Conservation (phyloP, 2,329 filamentous ascomycete species). For the Sporothrix sp. region DNA sequence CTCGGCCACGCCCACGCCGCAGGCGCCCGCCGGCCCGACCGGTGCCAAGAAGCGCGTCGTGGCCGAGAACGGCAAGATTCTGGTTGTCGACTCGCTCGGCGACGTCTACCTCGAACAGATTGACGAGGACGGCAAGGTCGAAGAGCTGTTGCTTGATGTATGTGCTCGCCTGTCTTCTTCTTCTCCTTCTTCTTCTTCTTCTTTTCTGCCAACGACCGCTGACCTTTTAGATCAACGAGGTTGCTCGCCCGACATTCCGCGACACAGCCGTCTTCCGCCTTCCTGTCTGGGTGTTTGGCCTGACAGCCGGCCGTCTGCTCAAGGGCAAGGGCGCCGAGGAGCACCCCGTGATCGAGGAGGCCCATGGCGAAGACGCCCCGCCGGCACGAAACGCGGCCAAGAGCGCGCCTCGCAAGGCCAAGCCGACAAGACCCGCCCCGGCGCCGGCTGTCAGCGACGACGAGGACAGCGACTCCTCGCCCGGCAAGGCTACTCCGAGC, state of each 20-base stretch:
- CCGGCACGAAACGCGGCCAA: neutral
- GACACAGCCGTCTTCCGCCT: slow-evolving; percentile 78
- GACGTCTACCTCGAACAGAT: slow-evolving; percentile 93
- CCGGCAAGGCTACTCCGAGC: slow-evolving; percentile 41
- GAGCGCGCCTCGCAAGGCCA: neutral
- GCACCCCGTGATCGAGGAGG: slow-evolving; percentile 25
- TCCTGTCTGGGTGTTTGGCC: slow-evolving; percentile 61
- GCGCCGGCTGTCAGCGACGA: slow-evolving; percentile 21
- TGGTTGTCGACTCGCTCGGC: slow-evolving; percentile 84
- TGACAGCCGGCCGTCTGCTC: slow-evolving; percentile 43
- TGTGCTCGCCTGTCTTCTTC: slow-evolving; percentile 28
- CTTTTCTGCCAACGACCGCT: neutral
- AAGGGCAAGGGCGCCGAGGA: slow-evolving; percentile 26
- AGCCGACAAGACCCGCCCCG: slow-evolving; percentile 5
- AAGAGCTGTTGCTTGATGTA: slow-evolving; percentile 83
- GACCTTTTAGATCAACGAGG: slow-evolving; percentile 57
- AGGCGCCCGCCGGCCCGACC: slow-evolving; percentile 43
- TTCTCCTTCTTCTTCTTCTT: neutral
- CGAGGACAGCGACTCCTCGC: slow-evolving; percentile 40
- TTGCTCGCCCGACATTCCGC: slow-evolving; percentile 62
- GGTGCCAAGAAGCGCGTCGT: slow-evolving; percentile 80
- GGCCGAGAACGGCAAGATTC: slow-evolving; percentile 88
- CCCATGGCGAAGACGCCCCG: slow-evolving; percentile 24
- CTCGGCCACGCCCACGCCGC: slow-evolving; percentile 20
- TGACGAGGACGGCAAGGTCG: slow-evolving; percentile 72